Percentiles rank a stretch among this genome's conserved stretches.
phyloP scores from a whole-genome alignment of 2,329 filamentous ascomycete species.

The Gaeumannomyces tritici region DNA sequence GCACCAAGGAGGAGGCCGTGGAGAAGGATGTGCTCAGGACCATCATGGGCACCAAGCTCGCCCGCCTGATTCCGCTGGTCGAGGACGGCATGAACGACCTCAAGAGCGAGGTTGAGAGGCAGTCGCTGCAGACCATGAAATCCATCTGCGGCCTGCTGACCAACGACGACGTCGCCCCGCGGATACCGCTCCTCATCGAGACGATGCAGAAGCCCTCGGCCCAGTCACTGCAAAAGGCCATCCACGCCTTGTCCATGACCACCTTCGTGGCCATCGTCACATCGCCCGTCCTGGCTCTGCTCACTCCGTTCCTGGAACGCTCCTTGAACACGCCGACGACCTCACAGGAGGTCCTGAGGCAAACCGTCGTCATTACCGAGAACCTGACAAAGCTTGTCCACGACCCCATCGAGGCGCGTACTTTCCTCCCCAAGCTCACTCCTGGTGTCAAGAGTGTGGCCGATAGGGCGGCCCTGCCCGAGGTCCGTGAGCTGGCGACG shows the following conservation, averaged over 20 bases:
- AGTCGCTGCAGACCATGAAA: slow-evolving; percentile 86
- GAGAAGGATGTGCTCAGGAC: slow-evolving; percentile 87
- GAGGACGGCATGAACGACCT: slow-evolving; percentile 95
- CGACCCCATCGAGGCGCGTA: slow-evolving; percentile 84
- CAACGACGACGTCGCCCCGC: slow-evolving; percentile 92
- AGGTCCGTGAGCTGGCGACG: slow-evolving; percentile 83
- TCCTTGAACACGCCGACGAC: slow-evolving; percentile 87
- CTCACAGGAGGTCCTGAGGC: slow-evolving; percentile 85
- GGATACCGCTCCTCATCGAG: slow-evolving; percentile 85
- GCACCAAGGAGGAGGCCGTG: slow-evolving; percentile 70
- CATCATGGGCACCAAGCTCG: slow-evolving; percentile 80
- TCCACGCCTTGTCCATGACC: slow-evolving; percentile 91
- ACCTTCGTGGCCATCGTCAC: slow-evolving; percentile 98
- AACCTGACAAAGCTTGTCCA: slow-evolving; percentile 98
- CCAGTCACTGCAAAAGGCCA: slow-evolving; percentile 85
- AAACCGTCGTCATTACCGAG: slow-evolving; percentile 93
- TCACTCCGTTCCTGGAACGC: slow-evolving; percentile 90
- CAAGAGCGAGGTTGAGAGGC: slow-evolving; percentile 80
- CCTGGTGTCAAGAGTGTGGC: slow-evolving; percentile 87
- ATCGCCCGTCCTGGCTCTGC: slow-evolving; percentile 84
- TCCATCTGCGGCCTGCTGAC: slow-evolving; percentile 81
- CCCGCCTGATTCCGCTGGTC: slow-evolving; percentile 80
- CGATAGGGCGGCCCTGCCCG: slow-evolving; percentile 82
- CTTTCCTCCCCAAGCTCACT: slow-evolving; percentile 88
- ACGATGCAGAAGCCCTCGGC: slow-evolving; percentile 91